Evolutionary conservation across 257 asterid species (phyloP).

Genomic region (Nicotiana sylvestris): DNA sequence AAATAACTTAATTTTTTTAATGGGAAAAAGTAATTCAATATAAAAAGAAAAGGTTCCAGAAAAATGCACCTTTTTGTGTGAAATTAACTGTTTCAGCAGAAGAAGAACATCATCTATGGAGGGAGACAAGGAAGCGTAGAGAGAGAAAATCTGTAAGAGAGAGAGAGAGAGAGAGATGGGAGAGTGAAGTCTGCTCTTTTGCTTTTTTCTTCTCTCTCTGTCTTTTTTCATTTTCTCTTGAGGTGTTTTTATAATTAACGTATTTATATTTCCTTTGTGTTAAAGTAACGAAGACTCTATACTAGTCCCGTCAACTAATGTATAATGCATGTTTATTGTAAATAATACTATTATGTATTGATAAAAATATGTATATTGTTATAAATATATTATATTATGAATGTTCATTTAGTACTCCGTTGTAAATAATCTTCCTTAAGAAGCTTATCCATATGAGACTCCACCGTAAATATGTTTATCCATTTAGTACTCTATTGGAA

Average conservation of each 20-base stretch:
- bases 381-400: too few relatives aligned
- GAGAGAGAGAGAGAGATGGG: constrained; percentile 12
- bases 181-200: neutral
- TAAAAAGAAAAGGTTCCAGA: neutral
- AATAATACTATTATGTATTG: too few relatives aligned
- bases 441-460: too few relatives aligned
- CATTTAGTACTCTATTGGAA: too few relatives aligned
- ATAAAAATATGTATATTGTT: too few relatives aligned
- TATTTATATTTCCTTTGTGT: too few relatives aligned
- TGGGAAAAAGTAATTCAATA: neutral
- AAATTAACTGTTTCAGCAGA: constrained; percentile 15
- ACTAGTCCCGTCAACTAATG: too few relatives aligned
- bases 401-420: too few relatives aligned
- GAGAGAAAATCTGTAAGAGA: constrained; percentile 1
- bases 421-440: too few relatives aligned
- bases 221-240: neutral
- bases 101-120: constrained; percentile 33
- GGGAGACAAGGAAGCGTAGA: constrained; percentile 20
- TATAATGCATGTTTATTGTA: too few relatives aligned
- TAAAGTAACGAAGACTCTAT: too few relatives aligned
- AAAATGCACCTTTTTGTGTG: constrained; percentile 27
- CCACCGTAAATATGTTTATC: too few relatives aligned
- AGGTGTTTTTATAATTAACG: neutral
- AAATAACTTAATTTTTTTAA: neutral
- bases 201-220: neutral